phyloP scores from a whole-genome alignment of 768 basidiomycete species.

The Mycena pura region DNA sequence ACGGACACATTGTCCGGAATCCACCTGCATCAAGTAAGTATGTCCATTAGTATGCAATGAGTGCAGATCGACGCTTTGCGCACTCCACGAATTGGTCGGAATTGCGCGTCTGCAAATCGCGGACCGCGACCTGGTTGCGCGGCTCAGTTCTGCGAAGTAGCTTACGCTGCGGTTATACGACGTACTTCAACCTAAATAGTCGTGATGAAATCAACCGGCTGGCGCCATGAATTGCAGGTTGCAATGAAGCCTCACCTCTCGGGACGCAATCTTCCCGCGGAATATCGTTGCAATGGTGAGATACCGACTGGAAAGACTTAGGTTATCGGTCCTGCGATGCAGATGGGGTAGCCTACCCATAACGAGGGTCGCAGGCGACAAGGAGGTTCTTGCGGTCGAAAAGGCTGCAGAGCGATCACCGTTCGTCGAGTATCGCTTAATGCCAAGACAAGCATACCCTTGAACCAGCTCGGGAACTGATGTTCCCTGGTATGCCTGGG shows the following conservation, averaged over 20 bases:
- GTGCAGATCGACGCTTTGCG: no score
- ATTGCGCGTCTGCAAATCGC: slow-evolving; percentile 77
- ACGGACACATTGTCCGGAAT: slow-evolving; percentile 92
- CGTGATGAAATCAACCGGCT: slow-evolving; percentile 45
- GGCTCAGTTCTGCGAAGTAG: slow-evolving; percentile 34
- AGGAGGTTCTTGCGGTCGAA: slow-evolving; percentile 84
- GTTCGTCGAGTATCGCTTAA: not conserved
- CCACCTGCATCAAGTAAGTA: slow-evolving; percentile 58
- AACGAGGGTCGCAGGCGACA: slow-evolving; percentile 82
- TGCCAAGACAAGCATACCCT: slow-evolving; percentile 55
- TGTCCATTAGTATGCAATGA: not conserved
- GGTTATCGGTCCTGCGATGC: not conserved
- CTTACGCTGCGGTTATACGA: slow-evolving; percentile 26
- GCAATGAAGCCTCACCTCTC: slow-evolving; percentile 64
- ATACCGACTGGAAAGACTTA: slow-evolving; percentile 62
- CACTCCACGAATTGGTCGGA: slow-evolving; percentile 83
- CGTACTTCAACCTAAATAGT: slow-evolving; percentile 59
- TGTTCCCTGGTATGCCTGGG: slow-evolving; percentile 63
- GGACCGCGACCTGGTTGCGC: slow-evolving; percentile 63
- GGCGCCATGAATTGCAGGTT: slow-evolving; percentile 1
- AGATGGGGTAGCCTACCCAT: slow-evolving; percentile 62
- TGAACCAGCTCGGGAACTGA: slow-evolving; percentile 75
- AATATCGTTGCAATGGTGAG: slow-evolving; percentile 88
- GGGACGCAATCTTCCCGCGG: slow-evolving; percentile 81
- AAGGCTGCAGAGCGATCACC: slow-evolving; percentile 50